These are phyloP conservation scores for Mortierella sp. DNA, from an alignment of 371 early-diverging fungal genomes.

Conservation along the genomic window DNA sequence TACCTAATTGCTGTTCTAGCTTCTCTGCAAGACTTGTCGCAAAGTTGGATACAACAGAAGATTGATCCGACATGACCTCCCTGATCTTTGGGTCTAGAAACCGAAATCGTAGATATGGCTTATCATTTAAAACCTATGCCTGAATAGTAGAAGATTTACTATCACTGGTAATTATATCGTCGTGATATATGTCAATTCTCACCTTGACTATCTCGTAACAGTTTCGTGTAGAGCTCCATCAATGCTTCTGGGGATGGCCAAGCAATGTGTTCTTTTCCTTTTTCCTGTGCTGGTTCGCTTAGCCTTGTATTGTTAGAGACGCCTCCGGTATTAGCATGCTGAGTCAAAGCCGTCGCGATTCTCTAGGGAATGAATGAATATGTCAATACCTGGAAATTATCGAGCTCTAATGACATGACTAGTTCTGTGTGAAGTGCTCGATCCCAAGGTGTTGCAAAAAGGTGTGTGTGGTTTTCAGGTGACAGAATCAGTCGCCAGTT, in stretches of 20 bases:
- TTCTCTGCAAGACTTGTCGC: slow-evolving; percentile 32
- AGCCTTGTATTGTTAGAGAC: background rate
- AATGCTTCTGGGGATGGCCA: slow-evolving; percentile 41
- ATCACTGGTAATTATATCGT: background rate
- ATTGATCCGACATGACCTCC: slow-evolving; percentile 31
- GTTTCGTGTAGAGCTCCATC: slow-evolving; percentile 35
- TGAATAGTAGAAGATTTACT: background rate
- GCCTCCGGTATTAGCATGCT: slow-evolving; percentile 4
- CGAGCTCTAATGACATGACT: too few species aligned
- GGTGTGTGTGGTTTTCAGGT: background rate
- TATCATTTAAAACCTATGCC: background rate
- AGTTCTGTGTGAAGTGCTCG: background rate
- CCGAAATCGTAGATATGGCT: background rate
- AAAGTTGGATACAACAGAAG: slow-evolving; percentile 31
- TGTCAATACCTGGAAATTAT: background rate
- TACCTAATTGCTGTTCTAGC: slow-evolving; percentile 25
- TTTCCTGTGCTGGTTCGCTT: background rate
- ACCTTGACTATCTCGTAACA: slow-evolving; percentile 41
- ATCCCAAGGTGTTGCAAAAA: background rate
- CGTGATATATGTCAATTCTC: background rate
- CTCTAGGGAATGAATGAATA: slow-evolving; percentile 18
- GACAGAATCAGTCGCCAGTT: background rate
- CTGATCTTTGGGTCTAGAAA: slow-evolving; percentile 32
- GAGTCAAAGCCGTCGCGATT: slow-evolving; percentile 36
- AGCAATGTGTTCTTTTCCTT: slow-evolving; percentile 17